Evolutionary conservation across 2,329 filamentous ascomycete species (phyloP).

Genomic region (Talaromyces sp.): DNA sequence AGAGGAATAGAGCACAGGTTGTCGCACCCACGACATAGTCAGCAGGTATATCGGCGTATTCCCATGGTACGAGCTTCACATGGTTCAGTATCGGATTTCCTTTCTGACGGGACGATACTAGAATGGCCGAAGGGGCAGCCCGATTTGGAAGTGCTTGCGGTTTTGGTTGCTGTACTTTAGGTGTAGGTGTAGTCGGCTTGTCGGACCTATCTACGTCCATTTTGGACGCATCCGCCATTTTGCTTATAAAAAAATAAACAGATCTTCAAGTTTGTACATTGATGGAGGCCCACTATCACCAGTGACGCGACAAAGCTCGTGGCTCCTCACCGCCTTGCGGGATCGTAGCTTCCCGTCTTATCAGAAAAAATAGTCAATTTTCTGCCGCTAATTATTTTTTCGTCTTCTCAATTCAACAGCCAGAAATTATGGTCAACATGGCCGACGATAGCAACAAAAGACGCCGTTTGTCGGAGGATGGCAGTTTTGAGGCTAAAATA

Average conservation of each 20-base stretch:
- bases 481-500: constrained; percentile 23
- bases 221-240: neutral
- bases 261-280: neutral
- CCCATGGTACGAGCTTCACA: constrained; percentile 82
- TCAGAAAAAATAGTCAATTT: constrained; percentile 21
- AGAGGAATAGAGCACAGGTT: constrained; percentile 88
- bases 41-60: constrained; percentile 93
- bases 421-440: constrained; percentile 24
- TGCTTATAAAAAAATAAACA: neutral
- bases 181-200: constrained; percentile 10
- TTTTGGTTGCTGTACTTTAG: constrained; percentile 76
- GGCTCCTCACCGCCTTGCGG: constrained; percentile 24
- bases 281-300: neutral
- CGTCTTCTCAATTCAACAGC: neutral
- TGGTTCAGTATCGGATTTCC: constrained; percentile 88
- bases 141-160: constrained; percentile 75
- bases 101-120: constrained; percentile 89
- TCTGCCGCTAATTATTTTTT: constrained; percentile 35
- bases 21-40: constrained; percentile 87
- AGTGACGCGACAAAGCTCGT: neutral
- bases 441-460: constrained; percentile 33
- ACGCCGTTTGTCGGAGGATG: constrained; percentile 33
- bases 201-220: neutral
- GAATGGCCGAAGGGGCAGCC: constrained; percentile 68
- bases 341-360: constrained; percentile 6